These are phyloP conservation scores for Mycosarcoma maydis DNA, from an alignment of 1,284 basidiomycete species.

Conservation along the genomic window DNA sequence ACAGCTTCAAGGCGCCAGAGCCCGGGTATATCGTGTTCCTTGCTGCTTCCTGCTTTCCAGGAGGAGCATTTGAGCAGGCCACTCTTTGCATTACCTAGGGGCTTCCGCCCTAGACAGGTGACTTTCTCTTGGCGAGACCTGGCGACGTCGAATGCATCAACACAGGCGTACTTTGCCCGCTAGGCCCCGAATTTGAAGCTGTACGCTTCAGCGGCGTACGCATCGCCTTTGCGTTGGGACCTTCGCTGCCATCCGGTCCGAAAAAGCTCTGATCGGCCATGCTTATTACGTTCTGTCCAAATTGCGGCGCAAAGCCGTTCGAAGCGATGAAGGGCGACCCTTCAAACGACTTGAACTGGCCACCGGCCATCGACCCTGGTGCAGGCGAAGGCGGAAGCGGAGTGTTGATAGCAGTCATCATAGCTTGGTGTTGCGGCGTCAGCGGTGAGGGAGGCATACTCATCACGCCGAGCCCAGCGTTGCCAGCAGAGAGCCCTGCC, in stretches of 20 bases:
- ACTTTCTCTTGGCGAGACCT: slow-evolving; percentile 41
- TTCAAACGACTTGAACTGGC: slow-evolving; percentile 36
- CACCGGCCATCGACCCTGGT: slow-evolving; percentile 21
- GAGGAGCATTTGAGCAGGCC: not conserved
- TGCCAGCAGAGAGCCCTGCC: slow-evolving; percentile 33
- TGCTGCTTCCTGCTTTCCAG: not conserved
- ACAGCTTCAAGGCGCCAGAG: not conserved
- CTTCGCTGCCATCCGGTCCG: slow-evolving; percentile 27
- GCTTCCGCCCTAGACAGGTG: slow-evolving; percentile 10
- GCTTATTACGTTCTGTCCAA: slow-evolving; percentile 6
- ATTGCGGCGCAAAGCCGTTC: slow-evolving; percentile 29
- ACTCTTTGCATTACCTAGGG: too few relatives aligned
- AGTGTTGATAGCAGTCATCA: slow-evolving; percentile 57
- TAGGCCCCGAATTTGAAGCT: slow-evolving; percentile 48
- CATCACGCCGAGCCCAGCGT: slow-evolving; percentile 48
- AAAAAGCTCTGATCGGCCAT: slow-evolving; percentile 33
- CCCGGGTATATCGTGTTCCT: slow-evolving; percentile 17
- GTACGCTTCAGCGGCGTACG: slow-evolving; percentile 56
- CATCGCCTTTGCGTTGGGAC: slow-evolving; percentile 54
- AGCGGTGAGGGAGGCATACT: slow-evolving; percentile 48
- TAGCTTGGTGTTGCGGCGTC: slow-evolving; percentile 47
- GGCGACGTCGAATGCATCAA: slow-evolving; percentile 38
- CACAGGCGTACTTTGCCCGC: slow-evolving; percentile 33
- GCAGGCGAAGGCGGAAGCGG: slow-evolving; percentile 58
- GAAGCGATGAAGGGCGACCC: slow-evolving; percentile 17